phyloP scores from a whole-genome alignment of 2,329 filamentous ascomycete genomes.

The Fusarium austroafricanum region DNA sequence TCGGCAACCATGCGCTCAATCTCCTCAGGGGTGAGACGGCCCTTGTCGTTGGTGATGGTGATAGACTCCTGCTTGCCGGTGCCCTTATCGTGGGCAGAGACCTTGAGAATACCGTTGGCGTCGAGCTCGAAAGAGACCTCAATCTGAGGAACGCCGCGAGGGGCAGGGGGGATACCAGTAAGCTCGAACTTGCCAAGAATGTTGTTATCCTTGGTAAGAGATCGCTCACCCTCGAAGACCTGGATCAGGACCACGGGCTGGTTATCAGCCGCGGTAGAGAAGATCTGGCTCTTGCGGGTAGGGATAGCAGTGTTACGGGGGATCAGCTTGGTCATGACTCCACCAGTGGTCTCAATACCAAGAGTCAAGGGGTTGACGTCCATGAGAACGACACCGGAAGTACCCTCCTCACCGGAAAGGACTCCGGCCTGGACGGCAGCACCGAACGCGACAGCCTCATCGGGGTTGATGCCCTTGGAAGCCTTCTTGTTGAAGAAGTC shows the following conservation, averaged over 20 bases:
- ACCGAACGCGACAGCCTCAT: slow-evolving; percentile 98
- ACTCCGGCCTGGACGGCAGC: slow-evolving; percentile 98
- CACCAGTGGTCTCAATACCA: slow-evolving; percentile 96
- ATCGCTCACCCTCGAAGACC: slow-evolving; percentile 93
- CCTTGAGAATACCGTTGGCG: slow-evolving; percentile 98
- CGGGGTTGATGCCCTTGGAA: slow-evolving; percentile 99
- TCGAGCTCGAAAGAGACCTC: slow-evolving; percentile 98
- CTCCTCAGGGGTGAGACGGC: slow-evolving; percentile 93
- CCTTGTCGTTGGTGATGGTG: slow-evolving; percentile 99
- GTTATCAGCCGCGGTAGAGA: slow-evolving; percentile 96
- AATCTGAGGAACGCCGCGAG: slow-evolving; percentile 96
- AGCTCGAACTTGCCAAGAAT: slow-evolving; percentile 98
- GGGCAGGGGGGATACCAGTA: slow-evolving; percentile 92
- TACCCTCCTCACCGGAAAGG: slow-evolving; percentile 86
- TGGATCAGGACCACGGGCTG: slow-evolving; percentile 95
- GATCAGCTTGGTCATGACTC: slow-evolving; percentile 98
- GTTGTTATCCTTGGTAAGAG: slow-evolving; percentile 98
- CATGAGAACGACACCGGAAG: slow-evolving; percentile 88
- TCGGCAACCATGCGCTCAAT: slow-evolving; percentile 99
- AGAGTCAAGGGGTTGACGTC: slow-evolving; percentile 97
- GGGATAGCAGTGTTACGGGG: slow-evolving; percentile 94
- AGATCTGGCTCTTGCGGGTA: slow-evolving; percentile 97
- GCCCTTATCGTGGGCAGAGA: slow-evolving; percentile 96
- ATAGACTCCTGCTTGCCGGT: slow-evolving; percentile 98
- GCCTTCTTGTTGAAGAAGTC: slow-evolving; percentile 98